A percentile compares a stretch with the other conserved stretches of the same genome.
Evolutionary conservation across 257 asterid genomes (phyloP).

Genomic region (Voacanga thouarsii): DNA sequence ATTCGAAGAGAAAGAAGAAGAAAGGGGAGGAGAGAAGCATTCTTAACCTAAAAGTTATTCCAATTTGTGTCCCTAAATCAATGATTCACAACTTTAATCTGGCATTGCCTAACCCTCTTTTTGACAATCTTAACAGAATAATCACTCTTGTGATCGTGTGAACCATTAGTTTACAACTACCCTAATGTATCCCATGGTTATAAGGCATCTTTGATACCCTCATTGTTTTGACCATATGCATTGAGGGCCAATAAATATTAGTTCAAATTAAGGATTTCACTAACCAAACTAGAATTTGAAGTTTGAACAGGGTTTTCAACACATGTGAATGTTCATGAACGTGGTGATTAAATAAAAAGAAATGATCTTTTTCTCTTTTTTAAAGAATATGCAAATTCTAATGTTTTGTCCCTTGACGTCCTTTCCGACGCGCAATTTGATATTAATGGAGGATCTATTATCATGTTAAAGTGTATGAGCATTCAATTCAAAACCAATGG

Average conservation of each 20-base stretch:
- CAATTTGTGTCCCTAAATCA: conserved; percentile 17
- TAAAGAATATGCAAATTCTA: no score
- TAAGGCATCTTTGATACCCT: conserved; percentile 12
- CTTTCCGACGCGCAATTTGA: no score
- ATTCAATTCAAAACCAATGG: background rate
- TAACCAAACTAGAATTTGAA: background rate
- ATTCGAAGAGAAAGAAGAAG: background rate
- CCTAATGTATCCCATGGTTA: conserved; percentile 5
- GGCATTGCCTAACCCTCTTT: conserved; percentile 33
- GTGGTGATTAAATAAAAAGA: background rate
- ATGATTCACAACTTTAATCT: conserved; percentile 24
- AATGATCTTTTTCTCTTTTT: background rate
- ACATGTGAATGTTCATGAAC: background rate
- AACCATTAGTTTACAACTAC: background rate
- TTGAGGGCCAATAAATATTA: conserved; percentile 1
- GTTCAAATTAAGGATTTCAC: background rate
- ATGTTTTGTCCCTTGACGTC: no score
- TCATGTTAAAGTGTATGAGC: no score
- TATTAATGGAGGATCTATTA: background rate
- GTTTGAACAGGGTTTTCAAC: background rate
- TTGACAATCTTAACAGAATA: conserved; percentile 24
- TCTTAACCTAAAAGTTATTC: conserved; percentile 31
- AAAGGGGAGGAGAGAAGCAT: background rate
- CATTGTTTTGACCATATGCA: conserved; percentile 15
- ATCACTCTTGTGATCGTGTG: background rate